Conservation (phyloP, 352 stramenopile genomes). For the Pythium myriotylum region DNA sequence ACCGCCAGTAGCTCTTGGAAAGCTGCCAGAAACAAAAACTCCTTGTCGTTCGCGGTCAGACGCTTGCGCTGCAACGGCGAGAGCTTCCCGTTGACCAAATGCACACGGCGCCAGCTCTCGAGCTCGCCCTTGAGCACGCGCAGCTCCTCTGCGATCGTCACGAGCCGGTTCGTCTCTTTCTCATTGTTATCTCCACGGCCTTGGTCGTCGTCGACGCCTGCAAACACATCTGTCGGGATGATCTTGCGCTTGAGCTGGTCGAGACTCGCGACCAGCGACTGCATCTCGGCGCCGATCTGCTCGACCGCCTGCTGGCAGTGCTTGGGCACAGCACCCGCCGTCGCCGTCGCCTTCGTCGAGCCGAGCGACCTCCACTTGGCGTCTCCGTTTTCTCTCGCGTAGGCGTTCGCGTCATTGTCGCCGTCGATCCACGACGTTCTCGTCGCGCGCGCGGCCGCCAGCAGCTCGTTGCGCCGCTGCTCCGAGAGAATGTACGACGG, state of each 20-base stretch:
- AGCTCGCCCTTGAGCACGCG: constrained; percentile 38
- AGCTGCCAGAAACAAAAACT: constrained; percentile 60
- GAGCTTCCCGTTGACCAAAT: constrained; percentile 9
- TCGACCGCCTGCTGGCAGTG: constrained; percentile 55
- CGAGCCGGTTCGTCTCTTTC: background rate
- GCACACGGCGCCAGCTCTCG: constrained; percentile 45
- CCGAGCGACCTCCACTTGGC: background rate
- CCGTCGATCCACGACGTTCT: constrained; percentile 77
- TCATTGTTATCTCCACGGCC: constrained; percentile 22
- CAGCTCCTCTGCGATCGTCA: constrained; percentile 56
- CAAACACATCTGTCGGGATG: constrained; percentile 33
- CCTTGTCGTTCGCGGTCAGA: constrained; percentile 43
- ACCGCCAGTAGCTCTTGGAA: constrained; percentile 62
- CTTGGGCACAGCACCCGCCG: constrained; percentile 14
- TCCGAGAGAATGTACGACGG: constrained; percentile 62
- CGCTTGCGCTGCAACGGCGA: constrained; percentile 30
- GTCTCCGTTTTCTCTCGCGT: too few relatives aligned
- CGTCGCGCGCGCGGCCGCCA: constrained; percentile 69
- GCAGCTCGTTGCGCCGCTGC: constrained; percentile 67
- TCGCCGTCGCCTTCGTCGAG: background rate
- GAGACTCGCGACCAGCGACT: constrained; percentile 12
- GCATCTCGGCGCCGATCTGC: constrained; percentile 25
- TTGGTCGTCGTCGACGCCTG: background rate
- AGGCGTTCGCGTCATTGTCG: too few relatives aligned
- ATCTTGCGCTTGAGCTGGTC: constrained; percentile 22